Evolutionary conservation across 129 eudicot genomes (phyloP), one percentile per base, ranked within the genome.

Genomic region (Scalesia atractyloides): DNA sequence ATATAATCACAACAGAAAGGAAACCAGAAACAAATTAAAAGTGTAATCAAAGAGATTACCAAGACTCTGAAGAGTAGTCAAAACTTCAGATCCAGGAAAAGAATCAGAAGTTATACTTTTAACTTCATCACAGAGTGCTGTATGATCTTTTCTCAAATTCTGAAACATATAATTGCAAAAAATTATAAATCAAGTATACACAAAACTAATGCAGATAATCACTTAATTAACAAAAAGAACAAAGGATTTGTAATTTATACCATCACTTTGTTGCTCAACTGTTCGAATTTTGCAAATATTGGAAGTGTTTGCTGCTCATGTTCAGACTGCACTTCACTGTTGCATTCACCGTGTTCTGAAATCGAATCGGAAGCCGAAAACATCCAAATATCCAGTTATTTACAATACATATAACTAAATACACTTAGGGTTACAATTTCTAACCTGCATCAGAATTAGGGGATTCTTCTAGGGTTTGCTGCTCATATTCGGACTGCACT

Each of bases 141-240:
- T 58, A 24, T 94, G 96, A 58, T 88, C 96, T 73, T 81, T 83
- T 80, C 84, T 88, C 81, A 94, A 83, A 58, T 53, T 70, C 99
- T 94, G 80, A 66, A 81, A 43, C 36, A 56, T 68, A 68, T 49
- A 56, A 70, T 60, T 14, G 4, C 36, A 52, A 12, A 73, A 51
- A 48, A 0, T 22, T 9, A 18, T 14, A 8, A 11, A 11, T 50
- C 37, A 34, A 34, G 33, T 3, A n/a, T 12, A 22, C 8, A 7
- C 5, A 8, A 76, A 41, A 20, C 6, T 5, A 48, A n/a, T 36
- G 17, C 41, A 17, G 46, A 56, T 9, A 14, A 8, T 11, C 43
- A 19, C 5, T 36, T 0, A 7, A 43, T 47, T 34, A 26, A 36
- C 43, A 36, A 16, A 59, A 53, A n/a, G 4, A 66, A 60, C 56